A percentile compares a stretch with the other conserved stretches of the same genome.
phyloP scores from a whole-genome alignment of 805 yeast genomes.

The Sporopachydermia lactativora region DNA sequence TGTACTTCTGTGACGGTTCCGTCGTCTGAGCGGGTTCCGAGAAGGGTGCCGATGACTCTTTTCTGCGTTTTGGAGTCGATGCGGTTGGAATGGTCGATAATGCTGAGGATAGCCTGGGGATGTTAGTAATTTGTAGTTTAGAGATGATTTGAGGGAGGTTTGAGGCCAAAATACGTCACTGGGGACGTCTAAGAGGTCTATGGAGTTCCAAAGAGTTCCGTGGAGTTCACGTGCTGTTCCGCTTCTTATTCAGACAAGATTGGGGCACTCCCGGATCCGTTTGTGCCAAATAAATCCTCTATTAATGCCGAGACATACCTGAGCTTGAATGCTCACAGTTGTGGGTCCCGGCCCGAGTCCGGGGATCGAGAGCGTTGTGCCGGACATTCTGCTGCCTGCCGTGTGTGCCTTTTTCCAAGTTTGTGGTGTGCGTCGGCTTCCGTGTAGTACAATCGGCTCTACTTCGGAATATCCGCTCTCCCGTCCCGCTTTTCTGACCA shows the following conservation, averaged over 20 bases:
- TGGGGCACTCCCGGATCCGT: too few relatives aligned
- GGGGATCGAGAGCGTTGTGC: neutral
- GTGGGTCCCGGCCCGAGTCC: neutral
- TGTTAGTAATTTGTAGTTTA: neutral
- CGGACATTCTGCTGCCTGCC: neutral
- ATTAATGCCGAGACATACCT: neutral
- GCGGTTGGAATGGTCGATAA: conserved; percentile 57
- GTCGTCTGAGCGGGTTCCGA: conserved; percentile 75
- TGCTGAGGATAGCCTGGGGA: conserved; percentile 60
- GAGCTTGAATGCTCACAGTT: neutral
- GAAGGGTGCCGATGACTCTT: conserved; percentile 68
- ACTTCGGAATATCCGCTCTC: too few relatives aligned
- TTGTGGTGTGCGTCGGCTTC: too few relatives aligned
- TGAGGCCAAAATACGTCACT: too few relatives aligned
- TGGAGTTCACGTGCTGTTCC: too few relatives aligned
- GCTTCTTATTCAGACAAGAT: too few relatives aligned
- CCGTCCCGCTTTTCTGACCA: too few relatives aligned
- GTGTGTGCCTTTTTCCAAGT: conserved; percentile 4
- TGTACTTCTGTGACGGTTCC: conserved; percentile 60
- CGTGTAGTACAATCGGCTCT: too few relatives aligned
- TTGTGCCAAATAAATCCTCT: too few relatives aligned
- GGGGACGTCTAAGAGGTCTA: too few relatives aligned
- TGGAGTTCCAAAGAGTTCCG: too few relatives aligned
- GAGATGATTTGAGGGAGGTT: too few relatives aligned
- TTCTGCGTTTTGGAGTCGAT: conserved; percentile 34